Evolutionary conservation across 306 rosid species (phyloP).

Genomic region (Hylodesmum podocarpum): DNA sequence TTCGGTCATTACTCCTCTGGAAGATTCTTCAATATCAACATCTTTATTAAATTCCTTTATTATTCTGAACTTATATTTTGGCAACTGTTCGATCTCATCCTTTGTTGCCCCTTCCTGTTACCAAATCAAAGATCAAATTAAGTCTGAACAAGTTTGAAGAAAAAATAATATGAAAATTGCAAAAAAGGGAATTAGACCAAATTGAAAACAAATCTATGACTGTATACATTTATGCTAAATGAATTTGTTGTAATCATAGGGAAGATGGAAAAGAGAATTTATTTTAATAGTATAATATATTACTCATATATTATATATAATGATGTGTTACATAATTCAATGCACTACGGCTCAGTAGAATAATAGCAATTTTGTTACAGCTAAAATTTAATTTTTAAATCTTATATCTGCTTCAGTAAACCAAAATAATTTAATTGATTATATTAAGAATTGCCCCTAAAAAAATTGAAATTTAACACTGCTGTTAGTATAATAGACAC

Average conservation of each 20-base stretch:
- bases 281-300: background rate
- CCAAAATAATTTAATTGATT: background rate
- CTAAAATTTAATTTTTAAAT: background rate
- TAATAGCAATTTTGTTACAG: background rate
- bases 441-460: background rate
- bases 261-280: background rate
- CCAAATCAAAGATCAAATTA: conserved; percentile 33
- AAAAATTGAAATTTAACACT: background rate
- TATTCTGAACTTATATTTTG: conserved; percentile 61
- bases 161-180: background rate
- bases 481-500: background rate
- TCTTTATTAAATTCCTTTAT: conserved; percentile 46
- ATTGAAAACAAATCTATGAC: background rate
- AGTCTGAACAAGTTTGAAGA: background rate
- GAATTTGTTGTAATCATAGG: background rate
- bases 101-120: conserved; percentile 87
- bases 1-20: conserved; percentile 61
- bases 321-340: background rate
- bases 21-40: conserved; percentile 55
- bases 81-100: conserved; percentile 78
- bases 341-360: background rate
- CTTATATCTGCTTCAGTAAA: background rate
- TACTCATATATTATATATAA: background rate
- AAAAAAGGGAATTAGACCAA: background rate
- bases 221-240: background rate